Base-by-base conservation (phyloP, 352 stramenopile genomes). In the Phytophthora cryptogea region DNA sequence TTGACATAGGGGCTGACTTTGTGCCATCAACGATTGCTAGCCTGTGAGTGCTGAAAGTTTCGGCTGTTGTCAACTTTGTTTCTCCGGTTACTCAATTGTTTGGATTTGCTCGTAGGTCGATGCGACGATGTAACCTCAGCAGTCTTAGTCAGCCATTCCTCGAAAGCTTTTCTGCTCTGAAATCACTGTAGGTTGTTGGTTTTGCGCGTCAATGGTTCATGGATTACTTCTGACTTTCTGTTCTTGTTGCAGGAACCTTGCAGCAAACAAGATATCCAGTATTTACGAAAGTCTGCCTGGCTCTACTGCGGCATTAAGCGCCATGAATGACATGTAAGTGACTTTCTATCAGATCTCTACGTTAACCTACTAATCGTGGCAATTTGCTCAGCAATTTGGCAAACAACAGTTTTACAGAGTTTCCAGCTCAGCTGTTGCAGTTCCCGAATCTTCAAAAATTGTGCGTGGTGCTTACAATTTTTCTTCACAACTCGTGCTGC, bases 361-460 rank as follows among this genome's bases (percentile, higher is more conserved):
- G 37, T 36, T 30, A 31, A 8, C 8, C 10, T 28, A 59, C 48
- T 70, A 40, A 66, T 36, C 51, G n/a, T 30, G 20, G 20, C 20
- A 35, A 27, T 35, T 53, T 8, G 36, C 43, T 36, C 30, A 84
- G 75, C 36, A 81, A 77, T 51, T 57, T 85, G 50, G 59, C 76
- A 10, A 70, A 70, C 39, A 85, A 85, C 50, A 64, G 52, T 5
- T 75, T 85, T 27, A 66, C 59, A 5, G 35, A 54, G n/a, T 79
- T 85, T 32, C 76, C 73, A 7, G 17, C 26, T 8, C 61, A 76
- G 6, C n/a, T 80, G n/a, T 66, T 85, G 3, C 69, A 68, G 35
- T 70, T 85, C 17, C 58, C 59, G 7, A 74, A 80, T 9, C 50
- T 85, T 31, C 53, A 66, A 40, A 78, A 66, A 9, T 62, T 85